Percentiles rank a stretch among this genome's conserved stretches.
phyloP scores from a whole-genome alignment of 2,329 filamentous ascomycete genomes.

The Colletotrichum lindemuthianum region DNA sequence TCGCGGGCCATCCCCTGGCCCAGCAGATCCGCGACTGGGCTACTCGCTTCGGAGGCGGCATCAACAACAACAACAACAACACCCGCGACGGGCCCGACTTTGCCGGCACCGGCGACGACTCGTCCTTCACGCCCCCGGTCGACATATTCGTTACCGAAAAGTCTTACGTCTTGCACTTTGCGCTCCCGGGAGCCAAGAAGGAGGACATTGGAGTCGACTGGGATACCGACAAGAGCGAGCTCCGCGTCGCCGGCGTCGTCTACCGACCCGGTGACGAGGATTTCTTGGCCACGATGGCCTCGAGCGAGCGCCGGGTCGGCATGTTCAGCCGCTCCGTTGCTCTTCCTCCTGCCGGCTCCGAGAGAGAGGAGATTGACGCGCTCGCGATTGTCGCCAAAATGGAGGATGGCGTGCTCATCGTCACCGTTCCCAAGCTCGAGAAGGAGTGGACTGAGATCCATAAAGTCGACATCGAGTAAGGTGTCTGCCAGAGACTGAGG shows the following conservation, averaged over 20 bases:
- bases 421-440: constrained; percentile 81
- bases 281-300: constrained; percentile 69
- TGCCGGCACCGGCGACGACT: constrained; percentile 39
- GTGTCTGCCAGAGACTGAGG: neutral
- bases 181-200: constrained; percentile 82
- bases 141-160: constrained; percentile 78
- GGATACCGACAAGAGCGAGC: constrained; percentile 72
- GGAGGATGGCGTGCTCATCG: constrained; percentile 79
- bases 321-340: constrained; percentile 77
- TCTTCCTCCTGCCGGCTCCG: constrained; percentile 56
- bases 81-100: constrained; percentile 29
- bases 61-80: constrained; percentile 34
- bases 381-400: constrained; percentile 78
- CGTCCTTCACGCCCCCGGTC: constrained; percentile 70
- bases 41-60: constrained; percentile 18
- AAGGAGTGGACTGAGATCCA: constrained; percentile 72
- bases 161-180: constrained; percentile 77
- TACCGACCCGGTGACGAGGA: constrained; percentile 78
- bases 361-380: constrained; percentile 70
- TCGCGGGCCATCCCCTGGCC: constrained; percentile 55
- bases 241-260: constrained; percentile 77
- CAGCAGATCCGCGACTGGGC: constrained; percentile 53
- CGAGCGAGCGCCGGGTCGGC: constrained; percentile 76
- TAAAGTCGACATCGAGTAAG: constrained; percentile 66
- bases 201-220: constrained; percentile 82